phyloP scores from a whole-genome alignment of 164 flowering plant genomes.

The Aristolochia californica region DNA sequence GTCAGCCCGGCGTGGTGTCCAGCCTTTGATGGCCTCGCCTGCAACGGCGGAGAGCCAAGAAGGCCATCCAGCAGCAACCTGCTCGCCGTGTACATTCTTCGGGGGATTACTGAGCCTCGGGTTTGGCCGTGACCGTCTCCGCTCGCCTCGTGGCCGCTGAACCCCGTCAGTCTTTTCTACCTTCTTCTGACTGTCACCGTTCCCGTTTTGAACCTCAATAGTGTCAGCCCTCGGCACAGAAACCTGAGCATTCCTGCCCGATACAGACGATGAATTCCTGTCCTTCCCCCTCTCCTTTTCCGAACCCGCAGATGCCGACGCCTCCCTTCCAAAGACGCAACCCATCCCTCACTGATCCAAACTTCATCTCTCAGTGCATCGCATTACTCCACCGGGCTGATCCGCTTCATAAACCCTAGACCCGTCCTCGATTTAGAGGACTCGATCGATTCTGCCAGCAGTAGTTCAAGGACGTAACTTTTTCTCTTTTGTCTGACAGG shows the following conservation, averaged over 20 bases:
- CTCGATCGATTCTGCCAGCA: no score
- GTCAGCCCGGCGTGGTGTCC: constrained; percentile 46
- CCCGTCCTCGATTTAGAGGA: not conserved
- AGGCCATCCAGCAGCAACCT: constrained; percentile 59
- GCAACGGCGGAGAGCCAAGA: constrained; percentile 48
- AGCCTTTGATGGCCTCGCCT: constrained; percentile 45
- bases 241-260: constrained; percentile 11
- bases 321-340: constrained; percentile 37
- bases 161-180: constrained; percentile 8
- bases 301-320: constrained; percentile 4
- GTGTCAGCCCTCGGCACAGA: constrained; percentile 8
- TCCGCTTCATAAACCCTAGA: constrained; percentile 3
- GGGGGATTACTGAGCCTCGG: constrained; percentile 31
- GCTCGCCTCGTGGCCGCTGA: constrained; percentile 11
- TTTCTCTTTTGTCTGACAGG: constrained; percentile 15
- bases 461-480: constrained; percentile 7
- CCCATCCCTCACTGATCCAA: constrained; percentile 31
- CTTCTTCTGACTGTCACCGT: constrained; percentile 18
- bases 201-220: constrained; percentile 13
- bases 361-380: constrained; percentile 13
- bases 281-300: constrained; percentile 12
- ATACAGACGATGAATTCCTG: not conserved
- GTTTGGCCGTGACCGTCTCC: constrained; percentile 25
- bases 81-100: constrained; percentile 37
- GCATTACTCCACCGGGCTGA: not conserved